Conservation (phyloP, 352 stramenopile genomes). For the Globisporangium irregulare region DNA sequence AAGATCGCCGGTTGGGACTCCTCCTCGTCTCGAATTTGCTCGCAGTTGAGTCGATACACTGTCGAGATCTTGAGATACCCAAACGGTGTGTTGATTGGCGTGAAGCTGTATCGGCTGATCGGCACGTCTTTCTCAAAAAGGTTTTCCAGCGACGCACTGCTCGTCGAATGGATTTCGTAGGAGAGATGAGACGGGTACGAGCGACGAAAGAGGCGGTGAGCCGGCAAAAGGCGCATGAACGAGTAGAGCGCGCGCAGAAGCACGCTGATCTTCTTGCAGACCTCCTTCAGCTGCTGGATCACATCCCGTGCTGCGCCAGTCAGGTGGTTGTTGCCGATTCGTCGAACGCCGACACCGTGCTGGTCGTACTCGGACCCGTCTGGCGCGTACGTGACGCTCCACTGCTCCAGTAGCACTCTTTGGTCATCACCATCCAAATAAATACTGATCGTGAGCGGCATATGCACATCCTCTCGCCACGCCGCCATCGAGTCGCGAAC, state of each 20-base stretch:
- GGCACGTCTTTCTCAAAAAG: slow-evolving; percentile 39
- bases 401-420: slow-evolving; percentile 72
- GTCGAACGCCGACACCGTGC: background rate
- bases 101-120: slow-evolving; percentile 69
- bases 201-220: slow-evolving; percentile 61
- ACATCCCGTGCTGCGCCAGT: slow-evolving; percentile 50
- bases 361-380: slow-evolving; percentile 28
- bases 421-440: slow-evolving; percentile 48
- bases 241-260: slow-evolving; percentile 68
- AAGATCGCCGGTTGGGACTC: slow-evolving; percentile 45
- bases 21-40: slow-evolving; percentile 38
- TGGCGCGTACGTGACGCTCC: slow-evolving; percentile 59
- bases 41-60: slow-evolving; percentile 64
- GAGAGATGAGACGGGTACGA: slow-evolving; percentile 64
- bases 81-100: slow-evolving; percentile 77
- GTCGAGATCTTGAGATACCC: slow-evolving; percentile 62
- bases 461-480: slow-evolving; percentile 72
- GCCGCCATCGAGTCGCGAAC: slow-evolving; percentile 63
- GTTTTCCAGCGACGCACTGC: slow-evolving; percentile 18
- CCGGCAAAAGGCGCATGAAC: slow-evolving; percentile 74
- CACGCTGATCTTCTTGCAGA: slow-evolving; percentile 77
- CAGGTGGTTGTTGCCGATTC: slow-evolving; percentile 16
- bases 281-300: slow-evolving; percentile 77
- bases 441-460: slow-evolving; percentile 68
- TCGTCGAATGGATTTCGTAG: slow-evolving; percentile 51